Percentiles rank a stretch among this genome's conserved stretches.
Conservation (phyloP, 2,329 filamentous ascomycete species). For the Neonectria hederae region DNA sequence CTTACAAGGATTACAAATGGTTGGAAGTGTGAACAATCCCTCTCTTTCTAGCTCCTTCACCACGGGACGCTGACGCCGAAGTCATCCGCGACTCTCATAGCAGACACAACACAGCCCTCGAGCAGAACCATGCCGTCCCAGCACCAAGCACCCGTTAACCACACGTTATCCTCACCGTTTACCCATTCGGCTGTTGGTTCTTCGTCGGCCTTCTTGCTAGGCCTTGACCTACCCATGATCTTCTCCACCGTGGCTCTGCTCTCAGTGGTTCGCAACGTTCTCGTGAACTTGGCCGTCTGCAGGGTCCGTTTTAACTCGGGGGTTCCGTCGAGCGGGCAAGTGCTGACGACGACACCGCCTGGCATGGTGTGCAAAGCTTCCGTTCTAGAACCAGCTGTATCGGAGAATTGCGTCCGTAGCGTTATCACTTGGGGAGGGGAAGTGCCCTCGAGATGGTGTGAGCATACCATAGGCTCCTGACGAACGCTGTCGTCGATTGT, state of each 20-base stretch:
- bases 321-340: constrained; percentile 53
- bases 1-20: too few species aligned
- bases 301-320: constrained; percentile 53
- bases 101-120: constrained; percentile 68
- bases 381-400: constrained; percentile 46
- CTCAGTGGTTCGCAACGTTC: constrained; percentile 60
- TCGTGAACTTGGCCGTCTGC: constrained; percentile 59
- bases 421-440: constrained; percentile 46
- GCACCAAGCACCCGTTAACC: constrained; percentile 68
- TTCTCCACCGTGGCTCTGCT: constrained; percentile 59
- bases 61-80: constrained; percentile 58
- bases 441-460: constrained; percentile 40
- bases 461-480: constrained; percentile 32
- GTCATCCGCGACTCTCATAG: constrained; percentile 63
- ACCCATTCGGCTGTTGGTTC: constrained; percentile 49
- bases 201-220: constrained; percentile 17
- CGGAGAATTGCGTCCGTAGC: constrained; percentile 49
- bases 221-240: constrained; percentile 49
- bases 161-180: constrained; percentile 64
- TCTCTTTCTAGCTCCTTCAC: too few species aligned
- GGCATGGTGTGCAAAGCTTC: constrained; percentile 63
- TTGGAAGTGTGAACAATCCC: too few species aligned
- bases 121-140: constrained; percentile 72
- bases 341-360: constrained; percentile 62
- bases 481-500: constrained; percentile 19